phyloP scores from a whole-genome alignment of 495 filamentous ascomycete genomes.

The Diplogelasinospora grovesii region DNA sequence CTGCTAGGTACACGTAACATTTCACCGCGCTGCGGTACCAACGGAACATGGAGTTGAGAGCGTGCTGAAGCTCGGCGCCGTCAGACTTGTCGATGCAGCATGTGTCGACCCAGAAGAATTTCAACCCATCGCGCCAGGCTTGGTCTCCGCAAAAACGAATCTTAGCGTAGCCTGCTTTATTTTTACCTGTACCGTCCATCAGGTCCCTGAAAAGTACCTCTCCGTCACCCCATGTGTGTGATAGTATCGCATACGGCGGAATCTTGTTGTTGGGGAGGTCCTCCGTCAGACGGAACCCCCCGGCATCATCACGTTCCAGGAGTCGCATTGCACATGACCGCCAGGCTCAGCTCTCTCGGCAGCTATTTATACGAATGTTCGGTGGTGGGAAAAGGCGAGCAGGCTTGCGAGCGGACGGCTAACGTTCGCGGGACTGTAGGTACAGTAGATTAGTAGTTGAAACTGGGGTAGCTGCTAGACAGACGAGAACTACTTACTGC shows the following conservation, averaged over 20 bases:
- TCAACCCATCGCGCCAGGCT: slow-evolving; percentile 2
- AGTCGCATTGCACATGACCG: slow-evolving; percentile 2
- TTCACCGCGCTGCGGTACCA: slow-evolving; percentile 2
- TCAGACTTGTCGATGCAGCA: slow-evolving; percentile 7
- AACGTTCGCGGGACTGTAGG: slow-evolving; percentile 5
- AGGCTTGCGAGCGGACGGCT: not conserved
- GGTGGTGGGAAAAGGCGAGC: slow-evolving; percentile 2
- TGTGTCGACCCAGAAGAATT: slow-evolving; percentile 6
- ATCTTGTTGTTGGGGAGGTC: slow-evolving; percentile 5
- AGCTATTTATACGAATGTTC: slow-evolving; percentile 6
- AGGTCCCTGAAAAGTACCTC: slow-evolving; percentile 3
- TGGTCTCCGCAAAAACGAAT: slow-evolving; percentile 5
- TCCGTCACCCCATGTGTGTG: slow-evolving; percentile 3
- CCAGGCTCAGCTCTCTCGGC: slow-evolving; percentile 3
- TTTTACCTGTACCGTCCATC: slow-evolving; percentile 2
- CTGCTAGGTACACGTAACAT: slow-evolving; percentile 2
- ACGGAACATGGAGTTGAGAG: slow-evolving; percentile 4
- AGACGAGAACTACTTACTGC: slow-evolving; percentile 7
- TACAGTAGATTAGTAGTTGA: slow-evolving; percentile 1
- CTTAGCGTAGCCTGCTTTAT: slow-evolving; percentile 3
- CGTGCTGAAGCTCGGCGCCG: slow-evolving; percentile 1
- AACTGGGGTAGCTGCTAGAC: slow-evolving; percentile 4
- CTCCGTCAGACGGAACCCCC: slow-evolving; percentile 1
- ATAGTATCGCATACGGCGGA: slow-evolving; percentile 1
- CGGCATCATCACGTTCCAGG: slow-evolving; percentile 4